Evolutionary conservation across 1,139 yeast genomes (phyloP), one percentile per base, ranked within the genome.

Genomic region (Kurtzmaniella quercitrusa): DNA sequence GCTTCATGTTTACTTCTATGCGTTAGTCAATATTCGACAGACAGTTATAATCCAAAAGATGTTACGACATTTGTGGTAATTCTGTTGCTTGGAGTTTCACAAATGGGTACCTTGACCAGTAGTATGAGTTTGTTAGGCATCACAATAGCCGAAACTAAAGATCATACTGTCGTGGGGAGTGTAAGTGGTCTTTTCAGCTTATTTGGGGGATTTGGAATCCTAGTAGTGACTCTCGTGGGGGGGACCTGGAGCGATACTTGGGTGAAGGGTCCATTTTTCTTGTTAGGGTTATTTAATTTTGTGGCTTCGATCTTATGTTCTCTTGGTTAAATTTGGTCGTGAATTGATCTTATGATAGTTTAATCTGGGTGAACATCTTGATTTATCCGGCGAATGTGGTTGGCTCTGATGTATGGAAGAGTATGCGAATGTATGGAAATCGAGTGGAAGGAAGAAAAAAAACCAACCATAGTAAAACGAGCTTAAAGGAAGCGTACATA

Each of bases 191-290:
- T 82, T 7, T 82, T 81, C 56, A 76, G 84, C 15, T 72, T 85
- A 44, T 67, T 75, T 52, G 90, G 90, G 8, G 89, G 88, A 1
- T 43, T 81, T n/a, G 93, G 93, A 1, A 82, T 84, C 21, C 61
- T 85, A 46, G 45, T 81, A 1, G 65, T 83, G 19, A 74, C 82
- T 36, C 76, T 77, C 51, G 41, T 81, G 12, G 91, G 91, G 4
- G 90, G 90, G 1, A 55, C 63, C 34, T 65, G 80, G 53, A 77
- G 85, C 34, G 89, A 82, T 54, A 45, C 50, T 34, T 79, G 82
- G 79, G 64, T 73, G 16, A 75, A 79, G 40, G 77, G 79, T 1
- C 88, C 90, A 3, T 84, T 84, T 51, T 58, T 78, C 39, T 59
- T 82, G 10, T 63, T 82, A 50, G 81, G 79, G 0, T 18, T 62